Base-by-base conservation (phyloP, 192 early-diverging fungal species). In the Polychytrium aggregatum region DNA sequence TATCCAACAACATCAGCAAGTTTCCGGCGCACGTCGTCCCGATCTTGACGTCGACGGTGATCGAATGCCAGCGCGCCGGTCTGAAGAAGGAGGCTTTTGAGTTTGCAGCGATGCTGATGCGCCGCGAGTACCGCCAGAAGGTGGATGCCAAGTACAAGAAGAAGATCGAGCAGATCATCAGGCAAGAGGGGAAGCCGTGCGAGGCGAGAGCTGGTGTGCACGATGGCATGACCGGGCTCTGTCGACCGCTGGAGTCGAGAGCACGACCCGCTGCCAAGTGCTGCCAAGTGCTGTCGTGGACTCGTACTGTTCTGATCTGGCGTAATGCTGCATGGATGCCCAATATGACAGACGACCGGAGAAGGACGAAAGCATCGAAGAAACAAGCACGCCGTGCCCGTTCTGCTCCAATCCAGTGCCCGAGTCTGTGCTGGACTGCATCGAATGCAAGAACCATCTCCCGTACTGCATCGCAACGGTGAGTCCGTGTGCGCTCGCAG, bases 401-500 rank as follows among this genome's bases (percentile, higher is more conserved):
- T 73, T 47, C 53, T 78, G 75, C 59, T 42, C 37, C 18, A 52
- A 63, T 34, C 40, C 33, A 29, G 46, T 78, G n/a, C 37, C 59
- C 10, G 68, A 78, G 21, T 74, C 69, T 2, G 37, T 40, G 1
- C 43, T 78, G 41, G 75, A 76, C 41, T 78, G 75, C 50, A 49
- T 50, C 30, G 67, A 70, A 39, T 78, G 75, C 67, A 76, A 78
- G 56, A 76, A 72, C 46, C 65, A 68, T 35, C 13, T 74, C n/a
- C 75, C 72, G 14, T 78, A 78, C 44, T 78, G 75, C 52, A 74
- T 78, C 44, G 75, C 67, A n/a, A 63, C 75, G 27, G 75, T 77
- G 61, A 21, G 58, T 34, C 22, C 3, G 46, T 24, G 29, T 38
- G 37, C 24, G 2, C n/a, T n/a, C n/a, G n/a, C n/a, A 45, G 11